Evolutionary conservation across 2,329 filamentous ascomycete genomes (phyloP), one percentile per base, ranked within the genome.

Genomic region (Aspergillus fumigatiaffinis): DNA sequence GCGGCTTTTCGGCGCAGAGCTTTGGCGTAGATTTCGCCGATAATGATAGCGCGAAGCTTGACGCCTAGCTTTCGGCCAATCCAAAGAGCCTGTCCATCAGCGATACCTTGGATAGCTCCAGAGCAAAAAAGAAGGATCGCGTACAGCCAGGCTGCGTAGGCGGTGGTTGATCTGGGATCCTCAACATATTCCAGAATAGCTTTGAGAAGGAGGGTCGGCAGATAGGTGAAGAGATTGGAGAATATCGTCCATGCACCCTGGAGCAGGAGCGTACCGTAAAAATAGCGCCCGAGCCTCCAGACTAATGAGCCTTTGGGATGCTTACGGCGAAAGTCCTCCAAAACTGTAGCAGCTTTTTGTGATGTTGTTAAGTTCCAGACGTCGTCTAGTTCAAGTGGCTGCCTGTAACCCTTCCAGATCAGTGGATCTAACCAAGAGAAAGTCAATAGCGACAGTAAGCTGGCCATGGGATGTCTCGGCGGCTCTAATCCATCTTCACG

Each of bases 11-110:
- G 87, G 62, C 95, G 87, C 20, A 99, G 82, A 1, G 94, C 91
- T 77, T 99, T 99, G 56, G 92, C 90, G 72, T 99, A 99, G 50
- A 99, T 94, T 69, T 99, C 94, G 55, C 94, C 94, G 63, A 99
- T 91, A 60, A 99, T 92, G 69, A 99, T 94, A 52, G 94, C 92
- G 61, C 93, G 89, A 47, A 97, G 82, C 60, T 91, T 88, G 66
- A 99, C 93, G 75, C 92, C 97, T 60, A 97, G 90, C 74, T 92
- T 96, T 55, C 94, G 88, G 17, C 94, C 94, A 58, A 96, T 89
- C 90, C 91, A 99, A 0, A 99, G 81, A 8, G 91, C 90, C 73
- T 94, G 90, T 21, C 89, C 90, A 73, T 94, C 91, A 32, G 87
- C 87, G 23, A 96, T 80, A 4, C 93, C 94, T 57, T 92, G 89